Conservation (phyloP, 1,284 basidiomycete genomes). For the Fomitopsis pinicola region DNA sequence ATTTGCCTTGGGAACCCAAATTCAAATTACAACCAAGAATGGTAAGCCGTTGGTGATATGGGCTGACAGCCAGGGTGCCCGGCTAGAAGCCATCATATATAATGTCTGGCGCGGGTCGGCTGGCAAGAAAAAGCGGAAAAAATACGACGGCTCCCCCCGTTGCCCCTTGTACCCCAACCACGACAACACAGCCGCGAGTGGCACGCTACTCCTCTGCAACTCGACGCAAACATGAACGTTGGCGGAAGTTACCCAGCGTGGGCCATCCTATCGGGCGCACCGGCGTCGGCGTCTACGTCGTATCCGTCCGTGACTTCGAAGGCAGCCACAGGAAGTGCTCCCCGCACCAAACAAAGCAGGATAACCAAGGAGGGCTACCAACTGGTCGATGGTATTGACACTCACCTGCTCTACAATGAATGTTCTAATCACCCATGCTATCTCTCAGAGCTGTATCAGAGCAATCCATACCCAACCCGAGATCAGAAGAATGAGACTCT, state of each 20-base stretch:
- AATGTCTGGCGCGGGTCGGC: not conserved
- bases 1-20: no score
- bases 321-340: not conserved
- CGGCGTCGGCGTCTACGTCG: not conserved
- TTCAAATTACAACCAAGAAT: not conserved
- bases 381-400: not conserved
- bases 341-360: not conserved
- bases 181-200: not conserved
- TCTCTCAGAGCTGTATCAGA: not conserved
- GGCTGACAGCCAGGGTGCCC: not conserved
- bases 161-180: not conserved
- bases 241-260: not conserved
- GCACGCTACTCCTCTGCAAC: not conserved
- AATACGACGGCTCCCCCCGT: not conserved
- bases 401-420: not conserved
- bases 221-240: no score
- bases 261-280: not conserved
- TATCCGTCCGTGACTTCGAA: not conserved
- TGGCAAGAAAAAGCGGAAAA: not conserved
- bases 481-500: not conserved
- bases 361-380: not conserved
- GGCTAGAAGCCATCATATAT: not conserved
- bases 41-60: not conserved
- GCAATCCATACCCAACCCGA: not conserved
- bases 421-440: no score